Evolutionary conservation across 2,329 filamentous ascomycete species (phyloP).

Genomic region (Hypoxylon sp.): DNA sequence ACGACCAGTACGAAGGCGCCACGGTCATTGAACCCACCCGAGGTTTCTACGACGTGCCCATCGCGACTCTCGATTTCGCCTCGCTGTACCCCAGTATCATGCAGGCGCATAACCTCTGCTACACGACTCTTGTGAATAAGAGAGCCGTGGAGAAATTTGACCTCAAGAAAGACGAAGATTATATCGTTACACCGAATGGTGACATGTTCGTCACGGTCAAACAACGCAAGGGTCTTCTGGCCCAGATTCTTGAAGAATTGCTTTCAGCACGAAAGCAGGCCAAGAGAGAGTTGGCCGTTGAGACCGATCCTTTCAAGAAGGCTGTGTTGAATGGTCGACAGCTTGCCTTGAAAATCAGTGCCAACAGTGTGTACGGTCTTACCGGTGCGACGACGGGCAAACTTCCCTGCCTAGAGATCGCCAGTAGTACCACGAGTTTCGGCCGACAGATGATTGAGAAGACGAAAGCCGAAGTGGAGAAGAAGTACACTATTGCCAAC

Average conservation of each 20-base stretch:
- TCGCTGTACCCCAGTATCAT: conserved; percentile 99
- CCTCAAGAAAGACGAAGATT: conserved; percentile 90
- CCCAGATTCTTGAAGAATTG: conserved; percentile 95
- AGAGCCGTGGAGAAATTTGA: conserved; percentile 78
- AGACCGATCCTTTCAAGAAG: conserved; percentile 97
- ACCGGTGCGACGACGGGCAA: conserved; percentile 97
- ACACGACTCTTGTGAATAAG: conserved; percentile 91
- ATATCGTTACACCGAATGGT: conserved; percentile 94
- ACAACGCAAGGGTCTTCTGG: conserved; percentile 88
- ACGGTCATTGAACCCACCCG: conserved; percentile 96
- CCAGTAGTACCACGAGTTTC: conserved; percentile 96
- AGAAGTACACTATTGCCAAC: conserved; percentile 89
- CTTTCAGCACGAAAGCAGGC: conserved; percentile 92
- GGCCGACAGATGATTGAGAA: conserved; percentile 99
- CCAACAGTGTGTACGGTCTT: conserved; percentile 97
- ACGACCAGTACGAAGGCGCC: conserved; percentile 96
- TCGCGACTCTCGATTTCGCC: conserved; percentile 98
- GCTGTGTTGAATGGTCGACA: conserved; percentile 98
- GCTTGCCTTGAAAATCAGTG: conserved; percentile 93
- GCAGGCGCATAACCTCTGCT: conserved; percentile 97
- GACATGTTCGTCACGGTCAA: conserved; percentile 92
- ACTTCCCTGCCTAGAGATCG: conserved; percentile 92
- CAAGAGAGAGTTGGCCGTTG: conserved; percentile 86
- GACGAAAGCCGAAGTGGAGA: conserved; percentile 95
- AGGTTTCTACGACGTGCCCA: conserved; percentile 93